Conservation (phyloP, 192 early-diverging fungal genomes). For the Backusella tarrabulga region DNA sequence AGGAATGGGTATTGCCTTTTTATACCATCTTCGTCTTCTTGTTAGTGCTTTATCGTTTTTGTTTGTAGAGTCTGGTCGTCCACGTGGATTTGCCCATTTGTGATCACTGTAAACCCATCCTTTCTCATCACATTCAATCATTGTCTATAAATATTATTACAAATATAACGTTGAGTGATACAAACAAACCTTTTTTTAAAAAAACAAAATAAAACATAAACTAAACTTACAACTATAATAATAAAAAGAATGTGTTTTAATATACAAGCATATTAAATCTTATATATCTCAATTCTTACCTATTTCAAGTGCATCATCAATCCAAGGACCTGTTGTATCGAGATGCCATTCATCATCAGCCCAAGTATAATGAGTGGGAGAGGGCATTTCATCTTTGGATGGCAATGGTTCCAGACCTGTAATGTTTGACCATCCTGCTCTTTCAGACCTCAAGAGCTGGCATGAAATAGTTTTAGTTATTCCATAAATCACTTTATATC, state of each 20-base stretch:
- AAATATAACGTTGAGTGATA: background rate
- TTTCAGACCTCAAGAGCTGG: conserved; percentile 24
- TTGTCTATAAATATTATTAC: conserved; percentile 13
- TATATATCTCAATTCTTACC: conserved; percentile 15
- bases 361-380: conserved; percentile 33
- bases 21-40: conserved; percentile 22
- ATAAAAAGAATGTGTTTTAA: background rate
- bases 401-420: conserved; percentile 28
- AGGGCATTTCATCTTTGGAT: conserved; percentile 26
- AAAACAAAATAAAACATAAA: background rate
- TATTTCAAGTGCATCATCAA: conserved; percentile 27
- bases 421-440: conserved; percentile 33
- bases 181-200: background rate
- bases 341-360: conserved; percentile 29
- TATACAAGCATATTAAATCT: background rate
- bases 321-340: conserved; percentile 35
- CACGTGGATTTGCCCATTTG: conserved; percentile 30
- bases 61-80: conserved; percentile 1
- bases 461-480: too few species aligned
- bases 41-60: conserved; percentile 11
- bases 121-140: conserved; percentile 35
- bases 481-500: too few species aligned
- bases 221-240: conserved; percentile 19
- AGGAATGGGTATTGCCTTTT: conserved; percentile 12
- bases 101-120: conserved; percentile 44